phyloP scores from a whole-genome alignment of 2,329 filamentous ascomycete species.

The Trichoderma pleuroti region DNA sequence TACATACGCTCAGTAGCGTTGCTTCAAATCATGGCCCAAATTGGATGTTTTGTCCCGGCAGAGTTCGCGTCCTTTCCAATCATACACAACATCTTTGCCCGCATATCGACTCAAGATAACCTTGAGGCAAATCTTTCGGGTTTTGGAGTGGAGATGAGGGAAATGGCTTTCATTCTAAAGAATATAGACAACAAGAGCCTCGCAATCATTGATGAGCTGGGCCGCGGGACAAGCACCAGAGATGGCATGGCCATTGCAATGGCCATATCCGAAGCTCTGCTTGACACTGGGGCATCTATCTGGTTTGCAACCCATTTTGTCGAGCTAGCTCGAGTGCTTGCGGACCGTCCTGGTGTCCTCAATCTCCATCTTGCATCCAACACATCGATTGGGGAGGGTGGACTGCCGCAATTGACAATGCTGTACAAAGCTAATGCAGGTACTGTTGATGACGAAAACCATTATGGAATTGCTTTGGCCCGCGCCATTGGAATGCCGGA shows the following conservation, averaged over 20 bases:
- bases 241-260: slow-evolving; percentile 89
- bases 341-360: slow-evolving; percentile 71
- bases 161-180: slow-evolving; percentile 86
- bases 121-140: slow-evolving; percentile 90
- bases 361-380: slow-evolving; percentile 79
- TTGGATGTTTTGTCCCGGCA: slow-evolving; percentile 87
- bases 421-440: slow-evolving; percentile 79
- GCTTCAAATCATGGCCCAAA: slow-evolving; percentile 87
- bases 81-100: slow-evolving; percentile 78
- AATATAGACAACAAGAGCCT: slow-evolving; percentile 76
- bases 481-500: slow-evolving; percentile 69
- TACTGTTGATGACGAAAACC: slow-evolving; percentile 58
- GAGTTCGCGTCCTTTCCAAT: slow-evolving; percentile 79
- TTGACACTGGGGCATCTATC: slow-evolving; percentile 73
- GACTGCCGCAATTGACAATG: slow-evolving; percentile 70
- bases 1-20: slow-evolving; percentile 86
- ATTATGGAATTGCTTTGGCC: slow-evolving; percentile 84
- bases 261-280: slow-evolving; percentile 81
- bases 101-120: slow-evolving; percentile 81
- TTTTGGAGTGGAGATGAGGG: slow-evolving; percentile 92
- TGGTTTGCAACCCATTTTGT: slow-evolving; percentile 95
- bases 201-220: slow-evolving; percentile 86
- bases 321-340: slow-evolving; percentile 73
- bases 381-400: slow-evolving; percentile 47
- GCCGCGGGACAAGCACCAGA: slow-evolving; percentile 81